A percentile compares a stretch with the other conserved stretches of the same genome.
Evolutionary conservation across 495 filamentous ascomycete species (phyloP).

Genomic region (Hyaloscypha finlandica): DNA sequence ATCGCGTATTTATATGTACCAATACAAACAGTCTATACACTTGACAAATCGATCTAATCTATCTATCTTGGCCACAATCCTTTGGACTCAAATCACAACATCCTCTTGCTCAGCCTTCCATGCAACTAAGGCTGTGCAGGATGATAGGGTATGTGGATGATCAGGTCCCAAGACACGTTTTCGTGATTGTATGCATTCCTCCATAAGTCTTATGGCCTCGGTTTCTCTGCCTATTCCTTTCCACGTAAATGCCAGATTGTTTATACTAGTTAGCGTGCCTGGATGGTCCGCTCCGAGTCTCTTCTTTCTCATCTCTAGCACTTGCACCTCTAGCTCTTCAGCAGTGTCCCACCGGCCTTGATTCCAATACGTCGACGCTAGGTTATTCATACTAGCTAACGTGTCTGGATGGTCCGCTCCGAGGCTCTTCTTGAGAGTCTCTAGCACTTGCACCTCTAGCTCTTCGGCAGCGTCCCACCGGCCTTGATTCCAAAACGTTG

Average conservation of each 20-base stretch:
- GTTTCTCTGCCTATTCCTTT: slow-evolving; percentile 27
- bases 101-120: slow-evolving; percentile 25
- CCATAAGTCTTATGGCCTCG: slow-evolving; percentile 19
- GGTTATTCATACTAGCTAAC: too few relatives aligned
- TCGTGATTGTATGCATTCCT: slow-evolving; percentile 17
- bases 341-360: too few relatives aligned
- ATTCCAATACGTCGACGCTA: too few relatives aligned
- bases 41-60: slow-evolving; percentile 19
- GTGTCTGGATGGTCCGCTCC: too few relatives aligned
- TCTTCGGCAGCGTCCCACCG: slow-evolving; percentile 32
- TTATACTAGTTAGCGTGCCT: not conserved
- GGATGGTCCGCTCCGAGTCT: not conserved
- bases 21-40: slow-evolving; percentile 8
- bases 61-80: slow-evolving; percentile 6
- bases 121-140: slow-evolving; percentile 15
- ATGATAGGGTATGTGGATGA: slow-evolving; percentile 17
- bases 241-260: slow-evolving; percentile 27
- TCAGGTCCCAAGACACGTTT: slow-evolving; percentile 16
- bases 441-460: too few relatives aligned
- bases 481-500: too few relatives aligned
- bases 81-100: slow-evolving; percentile 17
- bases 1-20: slow-evolving; percentile 12
- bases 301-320: slow-evolving; percentile 20
- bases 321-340: too few relatives aligned
- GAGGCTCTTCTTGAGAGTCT: too few relatives aligned